Conservation (phyloP, 345 rosid genomes). For the Melaleuca alternifolia region DNA sequence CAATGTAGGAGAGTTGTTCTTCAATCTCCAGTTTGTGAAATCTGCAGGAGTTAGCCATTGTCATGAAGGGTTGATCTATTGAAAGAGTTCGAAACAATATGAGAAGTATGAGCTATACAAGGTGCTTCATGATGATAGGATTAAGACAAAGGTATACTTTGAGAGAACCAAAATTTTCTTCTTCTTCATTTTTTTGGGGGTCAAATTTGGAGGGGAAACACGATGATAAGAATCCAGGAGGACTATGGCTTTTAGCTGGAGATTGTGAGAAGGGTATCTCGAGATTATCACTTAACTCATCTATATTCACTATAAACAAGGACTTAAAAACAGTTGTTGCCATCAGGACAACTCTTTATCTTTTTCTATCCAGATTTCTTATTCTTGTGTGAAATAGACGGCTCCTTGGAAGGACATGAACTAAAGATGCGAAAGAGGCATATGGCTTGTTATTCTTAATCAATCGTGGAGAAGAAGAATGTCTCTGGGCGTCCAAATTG, state of each 20-base stretch:
- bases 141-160: not conserved
- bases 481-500: not conserved
- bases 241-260: not conserved
- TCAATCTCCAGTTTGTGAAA: not conserved
- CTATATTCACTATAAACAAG: not conserved
- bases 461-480: not conserved
- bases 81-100: not conserved
- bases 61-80: not conserved
- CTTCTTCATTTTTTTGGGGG: not conserved
- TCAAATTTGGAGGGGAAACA: not conserved
- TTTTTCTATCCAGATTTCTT: not conserved
- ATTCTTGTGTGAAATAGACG: not conserved
- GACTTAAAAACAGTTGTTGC: not conserved
- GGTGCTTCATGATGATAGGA: not conserved
- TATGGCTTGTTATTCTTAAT: not conserved
- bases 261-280: not conserved
- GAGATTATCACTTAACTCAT: not conserved
- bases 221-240: not conserved
- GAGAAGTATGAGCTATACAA: not conserved
- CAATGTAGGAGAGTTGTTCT: not conserved
- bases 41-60: not conserved
- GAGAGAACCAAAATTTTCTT: not conserved
- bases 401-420: not conserved
- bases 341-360: not conserved
- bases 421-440: slow-evolving; percentile 3